Evolutionary conservation across 306 rosid species (phyloP).

Genomic region (Abrus pulchellus): DNA sequence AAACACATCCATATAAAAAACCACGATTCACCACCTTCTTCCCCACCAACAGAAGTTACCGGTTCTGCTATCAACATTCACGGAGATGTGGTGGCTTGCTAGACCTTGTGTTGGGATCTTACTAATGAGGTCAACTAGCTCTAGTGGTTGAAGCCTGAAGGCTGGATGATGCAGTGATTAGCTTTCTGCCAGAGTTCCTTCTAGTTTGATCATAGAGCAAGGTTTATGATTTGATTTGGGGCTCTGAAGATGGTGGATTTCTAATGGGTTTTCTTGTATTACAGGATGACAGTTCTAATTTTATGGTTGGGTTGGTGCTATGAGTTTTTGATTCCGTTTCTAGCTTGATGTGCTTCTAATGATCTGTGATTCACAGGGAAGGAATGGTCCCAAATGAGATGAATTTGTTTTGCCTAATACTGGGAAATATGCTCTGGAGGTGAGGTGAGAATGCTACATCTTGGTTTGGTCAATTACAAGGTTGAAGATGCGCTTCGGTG

Average conservation of each 20-base stretch:
- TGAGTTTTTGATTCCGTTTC: background rate
- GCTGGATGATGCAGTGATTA: background rate
- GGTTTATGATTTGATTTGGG: background rate
- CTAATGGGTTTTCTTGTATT: background rate
- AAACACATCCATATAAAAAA: too few relatives aligned
- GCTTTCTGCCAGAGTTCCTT: background rate
- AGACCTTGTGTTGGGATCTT: background rate
- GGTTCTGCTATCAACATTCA: background rate
- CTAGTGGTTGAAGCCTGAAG: conserved; percentile 1
- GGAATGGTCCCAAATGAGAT: background rate
- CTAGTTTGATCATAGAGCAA: background rate
- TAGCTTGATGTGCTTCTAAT: background rate
- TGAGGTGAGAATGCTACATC: background rate
- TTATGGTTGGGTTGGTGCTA: background rate
- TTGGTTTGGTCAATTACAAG: background rate
- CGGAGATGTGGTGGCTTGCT: background rate
- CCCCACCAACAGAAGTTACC: background rate
- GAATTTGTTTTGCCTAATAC: background rate
- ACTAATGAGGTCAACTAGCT: background rate
- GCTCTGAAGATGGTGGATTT: background rate
- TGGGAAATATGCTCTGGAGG: background rate
- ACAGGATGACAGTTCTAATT: background rate
- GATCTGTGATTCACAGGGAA: background rate
- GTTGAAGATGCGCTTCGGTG: background rate
- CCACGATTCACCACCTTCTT: too few relatives aligned